A percentile compares a stretch with the other conserved stretches of the same genome.
Conservation (phyloP, 1,284 basidiomycete genomes). For the Schizophyllum commune region DNA sequence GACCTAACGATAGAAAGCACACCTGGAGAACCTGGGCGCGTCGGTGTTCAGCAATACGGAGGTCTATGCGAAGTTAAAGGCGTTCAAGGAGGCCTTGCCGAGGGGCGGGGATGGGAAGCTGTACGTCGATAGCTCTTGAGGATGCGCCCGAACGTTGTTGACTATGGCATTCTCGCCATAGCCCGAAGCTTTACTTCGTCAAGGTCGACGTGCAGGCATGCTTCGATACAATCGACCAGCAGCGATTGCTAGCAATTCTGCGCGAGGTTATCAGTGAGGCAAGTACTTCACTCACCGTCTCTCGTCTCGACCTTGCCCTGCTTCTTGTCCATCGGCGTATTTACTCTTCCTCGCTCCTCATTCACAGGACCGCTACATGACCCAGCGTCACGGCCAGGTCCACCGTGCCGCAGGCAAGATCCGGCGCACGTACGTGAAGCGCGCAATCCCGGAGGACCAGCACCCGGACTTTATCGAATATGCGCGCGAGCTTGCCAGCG, state of each 20-base stretch:
- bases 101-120: constrained; percentile 36
- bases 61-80: constrained; percentile 67
- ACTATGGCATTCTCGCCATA: constrained; percentile 21
- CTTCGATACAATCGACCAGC: constrained; percentile 95
- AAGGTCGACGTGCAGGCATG: constrained; percentile 95
- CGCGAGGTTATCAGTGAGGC: constrained; percentile 70
- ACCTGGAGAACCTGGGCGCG: constrained; percentile 61
- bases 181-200: constrained; percentile 87
- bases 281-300: constrained; percentile 6
- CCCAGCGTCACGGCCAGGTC: constrained; percentile 61
- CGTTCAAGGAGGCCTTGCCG: constrained; percentile 55
- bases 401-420: constrained; percentile 41
- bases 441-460: constrained; percentile 65
- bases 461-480: constrained; percentile 66
- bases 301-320: neutral
- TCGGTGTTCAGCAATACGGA: constrained; percentile 83
- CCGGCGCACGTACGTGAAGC: constrained; percentile 48
- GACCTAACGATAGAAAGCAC: constrained; percentile 14
- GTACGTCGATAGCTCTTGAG: constrained; percentile 32
- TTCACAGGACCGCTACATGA: constrained; percentile 52
- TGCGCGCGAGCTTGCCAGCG: constrained; percentile 56
- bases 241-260: constrained; percentile 76
- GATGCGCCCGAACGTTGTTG: neutral
- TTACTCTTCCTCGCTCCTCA: too few relatives aligned
- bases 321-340: too few relatives aligned